Evolutionary conservation across 2,329 filamentous ascomycete species (phyloP).

Genomic region (Lizonia empirigonia): DNA sequence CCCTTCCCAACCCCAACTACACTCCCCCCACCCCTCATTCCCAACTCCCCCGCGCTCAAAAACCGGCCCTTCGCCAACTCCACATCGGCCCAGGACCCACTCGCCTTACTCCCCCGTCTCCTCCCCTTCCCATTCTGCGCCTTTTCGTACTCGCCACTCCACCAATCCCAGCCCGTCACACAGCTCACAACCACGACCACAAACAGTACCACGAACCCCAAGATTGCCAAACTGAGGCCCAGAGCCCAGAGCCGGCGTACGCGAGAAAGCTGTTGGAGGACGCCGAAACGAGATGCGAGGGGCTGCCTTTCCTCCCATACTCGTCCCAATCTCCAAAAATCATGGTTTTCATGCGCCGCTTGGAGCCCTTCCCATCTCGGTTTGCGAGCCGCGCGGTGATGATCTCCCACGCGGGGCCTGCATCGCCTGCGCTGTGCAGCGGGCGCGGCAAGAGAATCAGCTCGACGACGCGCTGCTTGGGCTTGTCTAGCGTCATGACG

Average conservation of each 20-base stretch:
- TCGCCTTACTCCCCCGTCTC: slow-evolving; percentile 13
- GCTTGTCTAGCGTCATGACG: slow-evolving; percentile 21
- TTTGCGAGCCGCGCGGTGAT: slow-evolving; percentile 25
- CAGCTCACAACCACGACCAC: slow-evolving; percentile 35
- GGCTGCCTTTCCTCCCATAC: slow-evolving; percentile 37
- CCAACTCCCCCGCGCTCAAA: slow-evolving; percentile 36
- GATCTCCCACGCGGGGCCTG: slow-evolving; percentile 30
- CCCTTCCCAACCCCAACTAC: slow-evolving; percentile 43
- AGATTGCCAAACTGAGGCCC: slow-evolving; percentile 30
- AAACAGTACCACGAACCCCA: slow-evolving; percentile 32
- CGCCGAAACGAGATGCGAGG: slow-evolving; percentile 25
- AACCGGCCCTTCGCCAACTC: slow-evolving; percentile 32
- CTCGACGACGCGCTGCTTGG: slow-evolving; percentile 37
- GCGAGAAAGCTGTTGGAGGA: slow-evolving; percentile 16
- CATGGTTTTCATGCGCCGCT: slow-evolving; percentile 23
- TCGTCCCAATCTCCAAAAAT: slow-evolving; percentile 39
- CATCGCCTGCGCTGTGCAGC: slow-evolving; percentile 29
- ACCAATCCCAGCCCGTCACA: slow-evolving; percentile 34
- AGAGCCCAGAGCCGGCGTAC: slow-evolving; percentile 33
- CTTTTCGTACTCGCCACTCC: slow-evolving; percentile 35
- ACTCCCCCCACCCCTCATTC: slow-evolving; percentile 29
- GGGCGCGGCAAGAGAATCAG: slow-evolving; percentile 35
- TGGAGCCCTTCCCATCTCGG: slow-evolving; percentile 3
- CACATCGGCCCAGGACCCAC: slow-evolving; percentile 24
- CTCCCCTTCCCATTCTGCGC: slow-evolving; percentile 36